These are phyloP conservation scores for Marchantia paleacea DNA, from an alignment of 225 moss, liverwort and hornwort genomes.

Conservation along the genomic window DNA sequence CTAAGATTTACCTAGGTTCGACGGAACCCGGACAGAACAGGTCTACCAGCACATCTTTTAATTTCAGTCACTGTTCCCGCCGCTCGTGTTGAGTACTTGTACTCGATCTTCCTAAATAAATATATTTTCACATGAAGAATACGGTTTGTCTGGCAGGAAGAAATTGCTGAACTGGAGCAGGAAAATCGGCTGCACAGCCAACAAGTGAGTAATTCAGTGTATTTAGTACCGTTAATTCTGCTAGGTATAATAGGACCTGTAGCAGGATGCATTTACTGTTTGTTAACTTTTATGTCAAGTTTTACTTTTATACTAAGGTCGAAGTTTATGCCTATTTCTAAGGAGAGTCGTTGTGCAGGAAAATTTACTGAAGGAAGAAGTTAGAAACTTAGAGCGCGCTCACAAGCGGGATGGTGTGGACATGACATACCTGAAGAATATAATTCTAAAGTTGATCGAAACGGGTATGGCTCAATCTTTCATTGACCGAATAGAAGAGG, in stretches of 20 bases:
- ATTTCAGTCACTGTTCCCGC: too few species aligned
- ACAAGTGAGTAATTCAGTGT: constrained; percentile 38
- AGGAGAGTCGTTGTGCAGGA: constrained; percentile 29
- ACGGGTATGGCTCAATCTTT: constrained; percentile 44
- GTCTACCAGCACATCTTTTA: not conserved
- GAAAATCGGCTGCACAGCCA: constrained; percentile 86
- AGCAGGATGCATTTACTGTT: not conserved
- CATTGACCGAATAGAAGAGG: not conserved
- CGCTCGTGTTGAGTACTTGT: too few species aligned
- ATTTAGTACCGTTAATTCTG: not conserved
- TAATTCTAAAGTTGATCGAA: constrained; percentile 89
- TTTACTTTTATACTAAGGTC: not conserved
- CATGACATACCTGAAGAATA: constrained; percentile 95
- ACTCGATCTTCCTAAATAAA: too few species aligned
- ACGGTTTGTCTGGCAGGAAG: constrained; percentile 51
- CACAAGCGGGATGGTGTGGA: constrained; percentile 94
- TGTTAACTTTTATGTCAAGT: not conserved
- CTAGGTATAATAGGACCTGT: not conserved
- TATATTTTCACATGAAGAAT: not conserved
- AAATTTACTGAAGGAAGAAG: constrained; percentile 80
- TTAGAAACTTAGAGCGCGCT: constrained; percentile 80
- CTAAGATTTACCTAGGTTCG: too few species aligned
- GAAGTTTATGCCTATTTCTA: not conserved
- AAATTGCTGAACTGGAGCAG: constrained; percentile 79
- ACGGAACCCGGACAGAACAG: not conserved